These are phyloP conservation scores for Nannizziopsis arthrosporioides DNA, from an alignment of 2,329 filamentous ascomycete genomes.

Conservation along the genomic window DNA sequence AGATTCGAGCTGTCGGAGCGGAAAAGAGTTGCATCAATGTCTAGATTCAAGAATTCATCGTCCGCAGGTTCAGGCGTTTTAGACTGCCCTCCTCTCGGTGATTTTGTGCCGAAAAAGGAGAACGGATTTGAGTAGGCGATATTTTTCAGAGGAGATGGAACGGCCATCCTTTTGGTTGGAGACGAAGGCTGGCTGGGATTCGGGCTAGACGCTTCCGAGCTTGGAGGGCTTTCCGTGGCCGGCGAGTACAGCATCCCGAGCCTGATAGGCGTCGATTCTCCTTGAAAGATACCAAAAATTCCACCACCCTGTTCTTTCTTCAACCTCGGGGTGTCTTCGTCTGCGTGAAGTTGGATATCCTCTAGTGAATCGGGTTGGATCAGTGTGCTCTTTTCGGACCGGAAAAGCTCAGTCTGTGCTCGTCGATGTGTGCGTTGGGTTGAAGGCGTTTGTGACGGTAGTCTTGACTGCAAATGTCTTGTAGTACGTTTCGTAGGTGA, in stretches of 20 bases:
- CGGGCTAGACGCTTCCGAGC: background rate
- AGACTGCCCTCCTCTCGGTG: slow-evolving; percentile 21
- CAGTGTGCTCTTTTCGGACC: background rate
- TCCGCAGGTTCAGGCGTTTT: slow-evolving; percentile 30
- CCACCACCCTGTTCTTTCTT: slow-evolving; percentile 6
- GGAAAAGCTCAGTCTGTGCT: slow-evolving; percentile 7
- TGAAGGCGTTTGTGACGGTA: background rate
- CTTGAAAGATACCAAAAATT: slow-evolving; percentile 15
- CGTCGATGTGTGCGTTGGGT: slow-evolving; percentile 8
- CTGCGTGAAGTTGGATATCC: slow-evolving; percentile 9
- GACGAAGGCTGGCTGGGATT: slow-evolving; percentile 12
- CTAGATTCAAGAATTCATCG: slow-evolving; percentile 45
- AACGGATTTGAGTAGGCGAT: slow-evolving; percentile 29
- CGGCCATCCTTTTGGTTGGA: slow-evolving; percentile 20
- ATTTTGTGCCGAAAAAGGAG: slow-evolving; percentile 33
- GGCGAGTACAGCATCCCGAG: slow-evolving; percentile 7
- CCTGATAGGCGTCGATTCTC: slow-evolving; percentile 13
- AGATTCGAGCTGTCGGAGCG: slow-evolving; percentile 40
- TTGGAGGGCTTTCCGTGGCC: background rate
- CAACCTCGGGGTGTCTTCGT: slow-evolving; percentile 7
- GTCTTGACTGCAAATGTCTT: background rate
- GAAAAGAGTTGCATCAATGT: slow-evolving; percentile 44
- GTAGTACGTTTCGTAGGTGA: background rate
- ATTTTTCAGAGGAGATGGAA: slow-evolving; percentile 25
- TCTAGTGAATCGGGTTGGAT: slow-evolving; percentile 7